Base-by-base conservation (phyloP, 768 basidiomycete genomes). In the Cyathus striatus region DNA sequence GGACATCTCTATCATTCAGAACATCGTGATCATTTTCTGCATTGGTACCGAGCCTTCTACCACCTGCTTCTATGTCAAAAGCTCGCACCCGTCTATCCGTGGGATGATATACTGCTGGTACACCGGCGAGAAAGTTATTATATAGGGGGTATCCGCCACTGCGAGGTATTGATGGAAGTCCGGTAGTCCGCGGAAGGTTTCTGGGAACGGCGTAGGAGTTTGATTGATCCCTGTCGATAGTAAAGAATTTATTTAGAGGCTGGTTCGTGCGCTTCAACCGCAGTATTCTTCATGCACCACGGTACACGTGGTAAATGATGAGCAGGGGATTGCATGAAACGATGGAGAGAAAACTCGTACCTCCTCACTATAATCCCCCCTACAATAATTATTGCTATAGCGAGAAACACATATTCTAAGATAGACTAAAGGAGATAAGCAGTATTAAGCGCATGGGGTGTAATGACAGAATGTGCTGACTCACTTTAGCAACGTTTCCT, bases 1-100 rank as follows among this genome's bases (percentile, higher is more conserved):
- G 62, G 0, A 52, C 44, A 23, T 77, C 76, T 47, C 76, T 76
- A 45, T 71, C 68, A 0, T 57, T 54, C 43, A 60, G 46, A 9
- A 47, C 51, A 18, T 63, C 66, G 40, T 63, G 64, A 27, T 64
- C 54, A 12, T 59, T 56, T 4, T 38, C 30, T 1, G 47, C 42
- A 13, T 47, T 23, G 5, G 46, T 52, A 5, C 40, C 49, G 17
- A 50, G 24, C 12, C 73, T 56, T 38, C 75, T 65, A 13, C 76
- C 76, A 6, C 48, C 50, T 14, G 52, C 59, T 47, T 74, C 75
- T 0, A 58, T 61, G 46, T 74, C 72, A 0, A 53, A 49, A 1
- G 66, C 67, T 32, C 48, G 61, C 2, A 64, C 56, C 6, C 55
- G 56, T 25, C 50, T 40, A 4, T 22, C 17, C 7, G n/a, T 7